Evolutionary conservation across 352 stramenopile species (phyloP), one percentile per base, ranked within the genome.

Genomic region (Phytophthora podocarpi): DNA sequence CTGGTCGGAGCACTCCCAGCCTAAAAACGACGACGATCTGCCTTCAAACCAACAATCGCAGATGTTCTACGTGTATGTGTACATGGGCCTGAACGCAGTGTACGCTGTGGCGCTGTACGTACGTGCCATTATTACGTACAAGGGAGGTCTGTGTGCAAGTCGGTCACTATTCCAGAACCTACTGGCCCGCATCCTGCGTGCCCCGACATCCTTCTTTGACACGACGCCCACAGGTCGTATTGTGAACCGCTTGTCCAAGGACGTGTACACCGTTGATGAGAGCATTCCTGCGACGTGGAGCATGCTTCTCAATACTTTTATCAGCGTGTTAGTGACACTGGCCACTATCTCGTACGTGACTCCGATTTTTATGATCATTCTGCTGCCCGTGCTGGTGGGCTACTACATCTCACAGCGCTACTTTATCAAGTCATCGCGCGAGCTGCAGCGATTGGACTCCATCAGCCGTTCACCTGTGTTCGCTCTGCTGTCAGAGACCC

Each of bases 361-460:
- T 5, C 83, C 82, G 0, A 56, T 75, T 10, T 88, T 87, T 54
- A 91, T 95, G 71, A 58, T 80, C 13, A 82, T 94, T 34, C 47
- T 96, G 13, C 30, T 89, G 3, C 95, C 95, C 1, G 69, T 90
- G 21, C 45, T 91, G 13, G 54, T 89, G 20, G 72, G 72, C 4
- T 89, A 89, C 64, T 90, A 87, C 56, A 61, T 77, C 36, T 89
- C 82, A 5, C 82, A 90, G 76, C 95, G 94, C 12, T 99, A 98
- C 66, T 98, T 98, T 64, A 94, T 98, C 64, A 87, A 84, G 54
- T 95, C 80, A 2, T 87, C 89, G 54, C 79, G 86, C 16, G 97
- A 99, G 59, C 72, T 99, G 4, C 97, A 99, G 78, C 87, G 97
- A 37, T 80, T 99, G 26, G 97, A 99, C 66, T 97, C 91, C 5